These are phyloP conservation scores for Hyaloscypha variabilis DNA, from an alignment of 495 filamentous ascomycete species.

Conservation along the genomic window DNA sequence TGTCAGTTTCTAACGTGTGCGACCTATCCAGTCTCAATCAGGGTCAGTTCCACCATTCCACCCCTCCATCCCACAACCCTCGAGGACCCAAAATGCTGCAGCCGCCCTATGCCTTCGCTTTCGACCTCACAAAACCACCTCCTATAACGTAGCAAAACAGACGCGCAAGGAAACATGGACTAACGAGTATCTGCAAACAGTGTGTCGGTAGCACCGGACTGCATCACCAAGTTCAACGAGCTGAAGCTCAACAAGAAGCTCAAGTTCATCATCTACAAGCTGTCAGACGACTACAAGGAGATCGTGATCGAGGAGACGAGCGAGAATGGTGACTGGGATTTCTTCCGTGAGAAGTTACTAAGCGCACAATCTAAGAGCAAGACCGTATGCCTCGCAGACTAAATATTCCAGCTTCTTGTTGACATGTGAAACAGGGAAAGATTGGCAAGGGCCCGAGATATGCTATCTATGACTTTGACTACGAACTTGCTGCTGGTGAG, in stretches of 20 bases:
- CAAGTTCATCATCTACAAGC: slow-evolving; percentile 98
- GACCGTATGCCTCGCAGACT: slow-evolving; percentile 43
- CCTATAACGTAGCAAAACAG: not conserved
- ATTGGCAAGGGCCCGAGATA: slow-evolving; percentile 82
- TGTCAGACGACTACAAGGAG: slow-evolving; percentile 87
- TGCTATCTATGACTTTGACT: slow-evolving; percentile 92
- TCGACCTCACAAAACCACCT: slow-evolving; percentile 4
- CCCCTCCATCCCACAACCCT: slow-evolving; percentile 24
- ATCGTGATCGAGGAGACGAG: slow-evolving; percentile 79
- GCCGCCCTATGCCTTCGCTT: not conserved
- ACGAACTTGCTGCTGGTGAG: slow-evolving; percentile 75
- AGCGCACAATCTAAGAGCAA: slow-evolving; percentile 58
- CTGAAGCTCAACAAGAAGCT: slow-evolving; percentile 85
- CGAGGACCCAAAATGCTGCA: not conserved
- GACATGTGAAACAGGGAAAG: slow-evolving; percentile 40
- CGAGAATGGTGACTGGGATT: slow-evolving; percentile 65
- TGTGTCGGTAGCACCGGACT: slow-evolving; percentile 77
- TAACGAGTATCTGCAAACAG: slow-evolving; percentile 45
- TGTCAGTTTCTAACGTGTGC: slow-evolving; percentile 15
- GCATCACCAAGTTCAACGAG: slow-evolving; percentile 82
- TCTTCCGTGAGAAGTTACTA: slow-evolving; percentile 79
- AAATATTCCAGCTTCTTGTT: slow-evolving; percentile 36
- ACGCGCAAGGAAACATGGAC: not conserved
- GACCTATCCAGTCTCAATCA: slow-evolving; percentile 60
- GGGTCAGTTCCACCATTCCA: slow-evolving; percentile 53